A percentile compares a stretch with the other conserved stretches of the same genome.
Conservation (phyloP, 208 protist genomes). For the Trypanosoma scelopori region DNA sequence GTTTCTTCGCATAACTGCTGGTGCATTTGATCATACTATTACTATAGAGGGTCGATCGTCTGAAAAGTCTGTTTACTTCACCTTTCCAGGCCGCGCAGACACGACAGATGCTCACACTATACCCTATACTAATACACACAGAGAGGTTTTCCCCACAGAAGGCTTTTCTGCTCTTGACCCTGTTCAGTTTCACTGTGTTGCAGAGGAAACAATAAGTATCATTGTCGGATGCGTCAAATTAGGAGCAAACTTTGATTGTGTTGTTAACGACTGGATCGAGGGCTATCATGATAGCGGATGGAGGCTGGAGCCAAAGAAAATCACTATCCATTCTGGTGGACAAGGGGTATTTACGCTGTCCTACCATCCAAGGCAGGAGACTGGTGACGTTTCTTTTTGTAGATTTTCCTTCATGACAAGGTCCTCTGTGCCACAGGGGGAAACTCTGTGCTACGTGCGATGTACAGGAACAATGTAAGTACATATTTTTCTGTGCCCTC, state of each 20-base stretch:
- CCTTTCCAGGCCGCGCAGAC: constrained; percentile 22
- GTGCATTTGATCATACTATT: constrained; percentile 42
- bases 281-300: constrained; percentile 39
- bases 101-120: constrained; percentile 5
- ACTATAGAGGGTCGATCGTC: constrained; percentile 35
- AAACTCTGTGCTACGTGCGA: constrained; percentile 29
- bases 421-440: constrained; percentile 11
- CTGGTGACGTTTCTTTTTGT: constrained; percentile 29
- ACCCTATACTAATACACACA: constrained; percentile 5
- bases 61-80: constrained; percentile 31
- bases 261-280: constrained; percentile 49
- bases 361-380: constrained; percentile 23
- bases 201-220: constrained; percentile 46
- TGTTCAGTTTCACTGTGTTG: constrained; percentile 36
- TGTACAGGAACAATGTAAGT: constrained; percentile 39
- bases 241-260: constrained; percentile 42
- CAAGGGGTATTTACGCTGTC: constrained; percentile 23
- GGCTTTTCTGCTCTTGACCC: constrained; percentile 32
- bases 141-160: constrained; percentile 9
- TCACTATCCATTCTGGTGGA: constrained; percentile 27
- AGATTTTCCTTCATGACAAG: constrained; percentile 25
- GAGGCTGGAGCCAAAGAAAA: constrained; percentile 31
- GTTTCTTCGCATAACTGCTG: constrained; percentile 30
- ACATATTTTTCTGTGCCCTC: constrained; percentile 7
- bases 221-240: constrained; percentile 44